phyloP scores from a whole-genome alignment of 2,329 filamentous ascomycete genomes.

The Dactylellina parvicollis region DNA sequence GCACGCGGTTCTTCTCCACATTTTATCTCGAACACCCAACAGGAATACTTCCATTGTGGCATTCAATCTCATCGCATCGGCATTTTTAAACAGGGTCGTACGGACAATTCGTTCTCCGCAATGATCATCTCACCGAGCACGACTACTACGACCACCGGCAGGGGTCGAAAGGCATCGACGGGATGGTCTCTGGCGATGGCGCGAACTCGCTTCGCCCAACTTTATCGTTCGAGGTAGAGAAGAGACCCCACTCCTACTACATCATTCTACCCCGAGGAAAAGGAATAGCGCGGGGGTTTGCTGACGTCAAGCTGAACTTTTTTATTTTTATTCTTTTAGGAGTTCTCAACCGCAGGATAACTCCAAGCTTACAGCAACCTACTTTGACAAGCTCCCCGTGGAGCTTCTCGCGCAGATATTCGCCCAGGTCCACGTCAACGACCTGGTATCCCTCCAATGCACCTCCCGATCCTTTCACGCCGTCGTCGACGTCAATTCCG shows the following conservation, averaged over 20 bases:
- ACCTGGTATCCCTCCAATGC: constrained; percentile 55
- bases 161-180: constrained; percentile 41
- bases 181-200: constrained; percentile 46
- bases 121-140: constrained; percentile 26
- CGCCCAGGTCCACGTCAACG: constrained; percentile 55
- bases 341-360: constrained; percentile 22
- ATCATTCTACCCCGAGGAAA: too few species aligned
- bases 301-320: constrained; percentile 3
- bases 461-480: constrained; percentile 57
- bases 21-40: too few species aligned
- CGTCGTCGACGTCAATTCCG: constrained; percentile 57
- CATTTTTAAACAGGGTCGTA: too few species aligned
- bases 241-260: not conserved
- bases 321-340: constrained; percentile 1
- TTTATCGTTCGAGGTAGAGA: constrained; percentile 45
- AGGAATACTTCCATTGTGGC: too few species aligned
- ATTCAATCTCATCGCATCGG: too few species aligned
- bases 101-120: not conserved
- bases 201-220: constrained; percentile 42
- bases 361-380: constrained; percentile 49
- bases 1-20: too few species aligned
- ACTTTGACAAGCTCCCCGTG: constrained; percentile 57
- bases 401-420: constrained; percentile 58
- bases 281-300: too few species aligned
- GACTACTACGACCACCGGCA: constrained; percentile 6